These are phyloP conservation scores for Exophiala mesophila DNA, from an alignment of 2,329 filamentous ascomycete species.

Conservation along the genomic window DNA sequence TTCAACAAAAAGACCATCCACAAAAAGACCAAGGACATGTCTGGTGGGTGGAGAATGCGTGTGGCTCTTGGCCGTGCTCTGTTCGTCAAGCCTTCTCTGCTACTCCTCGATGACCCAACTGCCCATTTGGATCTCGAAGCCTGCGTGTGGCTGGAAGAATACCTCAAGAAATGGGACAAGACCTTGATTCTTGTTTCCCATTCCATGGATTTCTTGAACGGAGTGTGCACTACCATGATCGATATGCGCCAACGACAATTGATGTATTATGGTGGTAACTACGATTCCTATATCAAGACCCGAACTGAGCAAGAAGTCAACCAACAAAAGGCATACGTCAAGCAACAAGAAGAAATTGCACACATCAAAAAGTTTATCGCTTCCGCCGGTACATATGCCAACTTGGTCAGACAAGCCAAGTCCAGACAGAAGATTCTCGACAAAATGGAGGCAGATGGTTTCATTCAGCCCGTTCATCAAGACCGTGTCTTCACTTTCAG, in stretches of 20 bases:
- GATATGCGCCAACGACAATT: constrained; percentile 90
- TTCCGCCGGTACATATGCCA: constrained; percentile 98
- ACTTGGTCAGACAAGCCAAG: constrained; percentile 97
- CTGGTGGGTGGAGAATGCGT: constrained; percentile 99
- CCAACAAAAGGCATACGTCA: constrained; percentile 97
- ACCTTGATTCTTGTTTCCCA: constrained; percentile 95
- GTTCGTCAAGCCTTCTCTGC: constrained; percentile 94
- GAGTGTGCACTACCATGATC: constrained; percentile 97
- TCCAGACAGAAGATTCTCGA: constrained; percentile 99
- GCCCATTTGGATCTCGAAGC: constrained; percentile 99
- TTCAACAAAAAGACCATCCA: constrained; percentile 98
- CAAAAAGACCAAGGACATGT: constrained; percentile 99
- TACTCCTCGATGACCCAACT: constrained; percentile 95
- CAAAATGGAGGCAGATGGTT: constrained; percentile 99
- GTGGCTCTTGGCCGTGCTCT: constrained; percentile 95
- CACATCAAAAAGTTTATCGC: constrained; percentile 99
- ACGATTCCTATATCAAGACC: constrained; percentile 97
- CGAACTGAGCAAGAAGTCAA: constrained; percentile 90
- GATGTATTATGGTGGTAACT: constrained; percentile 99
- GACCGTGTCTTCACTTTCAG: constrained; percentile 96
- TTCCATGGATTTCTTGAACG: constrained; percentile 98
- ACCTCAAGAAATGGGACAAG: constrained; percentile 98
- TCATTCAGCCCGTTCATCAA: constrained; percentile 82
- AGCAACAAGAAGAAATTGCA: constrained; percentile 97
- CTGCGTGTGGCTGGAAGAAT: constrained; percentile 99